Percentiles rank a stretch among this genome's conserved stretches.
phyloP scores from a whole-genome alignment of 106 monocot genomes.

The Dendrobium catenatum region DNA sequence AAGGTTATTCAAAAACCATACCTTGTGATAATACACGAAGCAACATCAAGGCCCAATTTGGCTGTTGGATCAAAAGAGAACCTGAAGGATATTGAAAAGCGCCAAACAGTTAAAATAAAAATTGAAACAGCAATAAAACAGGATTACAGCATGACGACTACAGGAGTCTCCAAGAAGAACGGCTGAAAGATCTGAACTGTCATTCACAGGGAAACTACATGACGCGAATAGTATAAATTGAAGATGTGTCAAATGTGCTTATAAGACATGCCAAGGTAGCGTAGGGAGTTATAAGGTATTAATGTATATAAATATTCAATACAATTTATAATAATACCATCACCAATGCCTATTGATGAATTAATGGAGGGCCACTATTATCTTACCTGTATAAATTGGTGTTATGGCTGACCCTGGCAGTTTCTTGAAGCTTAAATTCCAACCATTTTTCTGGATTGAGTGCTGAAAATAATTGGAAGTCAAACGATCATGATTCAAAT shows the following conservation, averaged over 20 bases:
- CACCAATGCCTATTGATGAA: not conserved
- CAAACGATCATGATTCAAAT: not conserved
- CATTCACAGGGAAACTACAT: not conserved
- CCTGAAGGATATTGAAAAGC: conserved; percentile 33
- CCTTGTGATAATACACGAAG: conserved; percentile 95
- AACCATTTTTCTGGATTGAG: conserved; percentile 85
- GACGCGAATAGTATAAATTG: not conserved
- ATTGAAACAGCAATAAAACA: not conserved
- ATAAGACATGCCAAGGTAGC: not conserved
- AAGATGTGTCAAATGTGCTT: not conserved
- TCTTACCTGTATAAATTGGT: conserved; percentile 70
- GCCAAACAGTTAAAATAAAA: not conserved
- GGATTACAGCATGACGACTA: not conserved
- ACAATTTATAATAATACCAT: not conserved
- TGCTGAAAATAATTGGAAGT: conserved; percentile 23
- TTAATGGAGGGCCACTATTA: not conserved
- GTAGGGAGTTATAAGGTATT: not conserved
- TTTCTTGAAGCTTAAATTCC: conserved; percentile 87
- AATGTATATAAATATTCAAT: not conserved
- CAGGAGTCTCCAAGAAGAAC: not conserved
- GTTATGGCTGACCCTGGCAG: conserved; percentile 78
- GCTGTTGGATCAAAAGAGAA: conserved; percentile 78
- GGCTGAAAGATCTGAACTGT: not conserved
- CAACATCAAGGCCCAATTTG: conserved; percentile 87
- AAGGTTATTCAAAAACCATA: conserved; percentile 18